Evolutionary conservation across 768 basidiomycete species (phyloP).

Genomic region (Trametopsis cervina): DNA sequence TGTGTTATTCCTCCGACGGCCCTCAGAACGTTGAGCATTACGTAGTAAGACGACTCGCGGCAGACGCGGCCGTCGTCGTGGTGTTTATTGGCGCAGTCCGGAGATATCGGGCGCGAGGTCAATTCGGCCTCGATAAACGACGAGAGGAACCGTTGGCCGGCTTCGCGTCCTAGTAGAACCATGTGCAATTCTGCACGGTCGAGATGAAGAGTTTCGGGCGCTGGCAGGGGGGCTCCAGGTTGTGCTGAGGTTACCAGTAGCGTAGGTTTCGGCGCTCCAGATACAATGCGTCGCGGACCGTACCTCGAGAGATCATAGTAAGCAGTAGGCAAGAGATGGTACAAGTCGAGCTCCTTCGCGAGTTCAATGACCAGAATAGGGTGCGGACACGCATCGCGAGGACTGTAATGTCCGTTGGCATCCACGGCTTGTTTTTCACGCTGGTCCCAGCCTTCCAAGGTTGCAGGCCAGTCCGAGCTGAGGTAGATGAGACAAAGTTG

Average conservation of each 20-base stretch:
- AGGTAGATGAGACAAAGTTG: constrained; percentile 54
- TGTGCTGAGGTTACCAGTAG: constrained; percentile 6
- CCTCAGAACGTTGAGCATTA: constrained; percentile 66
- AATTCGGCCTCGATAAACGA: constrained; percentile 54
- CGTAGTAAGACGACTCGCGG: constrained; percentile 66
- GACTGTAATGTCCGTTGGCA: constrained; percentile 43
- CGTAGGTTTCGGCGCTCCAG: constrained; percentile 35
- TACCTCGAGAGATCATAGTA: constrained; percentile 73
- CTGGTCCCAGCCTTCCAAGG: constrained; percentile 61
- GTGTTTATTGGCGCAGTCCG: constrained; percentile 39
- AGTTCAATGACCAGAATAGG: constrained; percentile 67
- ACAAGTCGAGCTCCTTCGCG: constrained; percentile 54
- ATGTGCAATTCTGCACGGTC: constrained; percentile 31
- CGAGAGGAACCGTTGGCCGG: constrained; percentile 54
- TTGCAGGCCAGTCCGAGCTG: constrained; percentile 57
- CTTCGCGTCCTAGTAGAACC: constrained; percentile 59
- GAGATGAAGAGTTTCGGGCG: constrained; percentile 18
- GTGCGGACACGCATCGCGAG: constrained; percentile 54
- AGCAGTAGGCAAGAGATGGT: constrained; percentile 56
- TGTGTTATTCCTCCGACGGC: constrained; percentile 64
- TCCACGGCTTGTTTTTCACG: constrained; percentile 55
- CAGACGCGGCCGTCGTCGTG: constrained; percentile 36
- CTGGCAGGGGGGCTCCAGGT: constrained; percentile 25
- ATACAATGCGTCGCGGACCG: constrained; percentile 60
- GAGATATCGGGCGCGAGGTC: constrained; percentile 38